Evolutionary conservation across 371 early-diverging fungal genomes (phyloP).

Genomic region (Actinomortierella ambigua): DNA sequence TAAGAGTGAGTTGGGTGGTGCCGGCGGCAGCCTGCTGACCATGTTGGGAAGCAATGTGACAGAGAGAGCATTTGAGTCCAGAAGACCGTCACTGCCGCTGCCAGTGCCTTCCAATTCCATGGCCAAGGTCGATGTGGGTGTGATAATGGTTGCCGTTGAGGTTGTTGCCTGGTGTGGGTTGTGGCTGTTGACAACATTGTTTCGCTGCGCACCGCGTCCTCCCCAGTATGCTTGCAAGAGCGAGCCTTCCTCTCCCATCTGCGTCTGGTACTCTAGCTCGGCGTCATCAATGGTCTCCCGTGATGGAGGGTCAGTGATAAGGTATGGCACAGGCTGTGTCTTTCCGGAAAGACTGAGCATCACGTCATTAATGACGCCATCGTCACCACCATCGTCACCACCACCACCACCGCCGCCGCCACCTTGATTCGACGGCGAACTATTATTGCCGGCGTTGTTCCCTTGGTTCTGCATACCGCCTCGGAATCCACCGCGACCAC

Average conservation of each 20-base stretch:
- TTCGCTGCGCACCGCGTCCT: slow-evolving; percentile 32
- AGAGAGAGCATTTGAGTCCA: too few relatives aligned
- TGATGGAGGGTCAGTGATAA: slow-evolving; percentile 25
- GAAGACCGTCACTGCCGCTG: too few relatives aligned
- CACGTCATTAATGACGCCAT: slow-evolving; percentile 1
- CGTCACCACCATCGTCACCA: not conserved
- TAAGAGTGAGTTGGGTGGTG: too few relatives aligned
- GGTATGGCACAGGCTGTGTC: slow-evolving; percentile 37
- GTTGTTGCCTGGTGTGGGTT: too few relatives aligned
- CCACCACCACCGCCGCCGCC: slow-evolving; percentile 5
- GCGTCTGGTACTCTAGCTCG: slow-evolving; percentile 28
- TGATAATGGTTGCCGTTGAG: too few relatives aligned
- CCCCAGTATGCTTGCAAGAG: slow-evolving; percentile 44
- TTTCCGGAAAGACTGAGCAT: slow-evolving; percentile 39
- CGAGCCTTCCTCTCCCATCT: slow-evolving; percentile 37
- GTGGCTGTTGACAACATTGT: too few relatives aligned
- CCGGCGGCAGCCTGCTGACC: too few relatives aligned
- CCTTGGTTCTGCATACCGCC: slow-evolving; percentile 7
- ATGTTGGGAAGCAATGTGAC: too few relatives aligned
- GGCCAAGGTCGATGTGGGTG: too few relatives aligned
- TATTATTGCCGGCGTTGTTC: slow-evolving; percentile 5
- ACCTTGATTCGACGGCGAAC: slow-evolving; percentile 6
- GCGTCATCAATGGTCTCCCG: slow-evolving; percentile 28
- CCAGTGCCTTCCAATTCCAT: too few relatives aligned
- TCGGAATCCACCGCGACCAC: slow-evolving; percentile 11